Conservation (phyloP, 345 rosid species). For the Boechera divaricarpa region DNA sequence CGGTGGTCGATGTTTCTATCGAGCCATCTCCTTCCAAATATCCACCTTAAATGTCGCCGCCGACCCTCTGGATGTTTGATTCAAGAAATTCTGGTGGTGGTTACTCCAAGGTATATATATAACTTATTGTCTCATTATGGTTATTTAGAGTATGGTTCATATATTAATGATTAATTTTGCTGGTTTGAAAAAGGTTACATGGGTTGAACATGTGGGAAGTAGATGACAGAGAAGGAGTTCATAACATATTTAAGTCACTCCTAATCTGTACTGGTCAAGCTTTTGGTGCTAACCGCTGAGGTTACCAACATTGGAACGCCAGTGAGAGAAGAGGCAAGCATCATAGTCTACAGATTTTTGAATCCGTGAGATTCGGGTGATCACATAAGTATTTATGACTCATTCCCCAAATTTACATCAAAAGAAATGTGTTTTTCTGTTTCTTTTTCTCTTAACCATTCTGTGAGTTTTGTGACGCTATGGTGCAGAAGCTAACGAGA, state of each 20-base stretch:
- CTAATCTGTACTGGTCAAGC: slow-evolving; percentile 71
- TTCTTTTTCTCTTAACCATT: background rate
- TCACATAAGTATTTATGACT: slow-evolving; percentile 35
- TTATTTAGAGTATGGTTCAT: background rate
- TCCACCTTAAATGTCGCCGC: slow-evolving; percentile 58
- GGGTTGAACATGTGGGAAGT: slow-evolving; percentile 95
- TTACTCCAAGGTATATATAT: slow-evolving; percentile 64
- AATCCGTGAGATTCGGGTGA: slow-evolving; percentile 63
- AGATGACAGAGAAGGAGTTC: slow-evolving; percentile 74
- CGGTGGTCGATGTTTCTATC: slow-evolving; percentile 91
- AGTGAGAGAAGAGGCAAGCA: slow-evolving; percentile 80
- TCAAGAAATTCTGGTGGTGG: slow-evolving; percentile 83
- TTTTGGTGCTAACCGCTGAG: slow-evolving; percentile 94
- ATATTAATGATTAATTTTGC: slow-evolving; percentile 18
- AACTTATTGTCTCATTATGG: background rate
- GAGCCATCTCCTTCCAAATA: slow-evolving; percentile 67
- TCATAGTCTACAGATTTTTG: slow-evolving; percentile 60
- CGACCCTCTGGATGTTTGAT: slow-evolving; percentile 93
- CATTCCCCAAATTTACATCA: background rate
- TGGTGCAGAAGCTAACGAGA: slow-evolving; percentile 61
- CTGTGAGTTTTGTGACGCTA: slow-evolving; percentile 15
- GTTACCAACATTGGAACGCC: slow-evolving; percentile 78
- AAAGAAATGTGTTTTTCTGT: background rate
- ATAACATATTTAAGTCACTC: slow-evolving; percentile 64
- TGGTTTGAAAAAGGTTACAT: slow-evolving; percentile 62